Base-by-base conservation (phyloP, 1,284 basidiomycete species). In the Fomitiporia mediterranea region DNA sequence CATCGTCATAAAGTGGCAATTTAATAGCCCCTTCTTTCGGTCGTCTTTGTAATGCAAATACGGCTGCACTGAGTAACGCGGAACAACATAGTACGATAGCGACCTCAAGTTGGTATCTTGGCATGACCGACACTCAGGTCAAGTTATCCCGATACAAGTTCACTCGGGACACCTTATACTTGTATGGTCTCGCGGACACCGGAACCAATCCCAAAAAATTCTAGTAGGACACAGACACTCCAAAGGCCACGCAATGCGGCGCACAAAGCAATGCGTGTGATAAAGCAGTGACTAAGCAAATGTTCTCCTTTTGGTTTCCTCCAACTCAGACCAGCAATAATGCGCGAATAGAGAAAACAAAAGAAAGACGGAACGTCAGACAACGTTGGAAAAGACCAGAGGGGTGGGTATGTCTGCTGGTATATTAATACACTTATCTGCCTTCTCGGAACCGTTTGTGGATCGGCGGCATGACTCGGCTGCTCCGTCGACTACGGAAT, bases 101-200 rank as follows among this genome's bases (percentile, higher is more conserved):
- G 37, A 83, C 75, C 58, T 75, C 75, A 13, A 85, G 70, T 66
- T 86, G 80, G 68, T 79, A 84, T n/a, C 70, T 72, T 62, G 77
- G 75, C 86, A 89, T 86, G n/a, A n/a, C n/a, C n/a, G n/a, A n/a
- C n/a, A n/a, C n/a, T n/a, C n/a, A n/a, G n/a, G n/a, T n/a, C n/a
- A n/a, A n/a, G n/a, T n/a, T n/a, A n/a, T n/a, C n/a, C 37, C 37
- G 37, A 13, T n/a, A n/a, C 37, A 13, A 39, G 3, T 19, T 4
- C 11, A 13, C 4, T n/a, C 3, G 37, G 3, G 15, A 19, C 37
- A 39, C 37, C 15, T 39, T 13, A 39, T 13, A 39, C 37, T 39
- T 39, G 19, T 13, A 39, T 19, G 4, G 3, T 43, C 13, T 21
- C 40, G 32, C 32, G 32, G 13, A 13, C 32, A 13, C 32, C 32